Evolutionary conservation across 2,329 filamentous ascomycete genomes (phyloP).

Genomic region (Cercospora sp.): DNA sequence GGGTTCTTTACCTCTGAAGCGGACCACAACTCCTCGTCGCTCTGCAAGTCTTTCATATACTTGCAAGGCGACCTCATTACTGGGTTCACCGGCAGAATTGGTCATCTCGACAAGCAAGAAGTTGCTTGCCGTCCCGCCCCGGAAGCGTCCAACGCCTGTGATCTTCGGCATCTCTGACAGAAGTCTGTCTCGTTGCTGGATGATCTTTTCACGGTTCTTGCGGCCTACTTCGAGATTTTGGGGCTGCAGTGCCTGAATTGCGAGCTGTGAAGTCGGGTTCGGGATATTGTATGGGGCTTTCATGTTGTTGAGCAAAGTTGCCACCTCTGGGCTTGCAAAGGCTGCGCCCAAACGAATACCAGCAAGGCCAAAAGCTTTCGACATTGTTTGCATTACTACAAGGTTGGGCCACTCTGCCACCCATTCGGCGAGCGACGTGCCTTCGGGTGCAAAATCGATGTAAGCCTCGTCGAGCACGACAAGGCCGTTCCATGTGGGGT

Average conservation of each 20-base stretch:
- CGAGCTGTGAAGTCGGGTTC: constrained; percentile 80
- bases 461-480: constrained; percentile 95
- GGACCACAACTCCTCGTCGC: constrained; percentile 82
- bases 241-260: constrained; percentile 67
- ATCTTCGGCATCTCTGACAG: constrained; percentile 71
- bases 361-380: constrained; percentile 93
- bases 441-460: constrained; percentile 84
- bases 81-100: constrained; percentile 68
- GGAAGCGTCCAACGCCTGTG: constrained; percentile 74
- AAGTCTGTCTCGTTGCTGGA: constrained; percentile 75
- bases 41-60: constrained; percentile 86
- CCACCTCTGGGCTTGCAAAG: constrained; percentile 74
- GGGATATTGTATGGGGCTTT: constrained; percentile 97
- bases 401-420: constrained; percentile 91
- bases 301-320: constrained; percentile 79
- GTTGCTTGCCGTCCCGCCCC: constrained; percentile 80
- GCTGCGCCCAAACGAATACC: constrained; percentile 88
- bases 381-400: constrained; percentile 97
- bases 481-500: constrained; percentile 92
- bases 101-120: constrained; percentile 91
- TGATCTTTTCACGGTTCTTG: constrained; percentile 66
- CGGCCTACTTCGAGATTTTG: constrained; percentile 73
- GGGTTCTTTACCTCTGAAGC: constrained; percentile 89
- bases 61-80: constrained; percentile 73
- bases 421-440: constrained; percentile 83